A percentile compares a stretch with the other conserved stretches of the same genome.
Evolutionary conservation across 352 stramenopile genomes (phyloP).

Genomic region (Phytophthora europaea): DNA sequence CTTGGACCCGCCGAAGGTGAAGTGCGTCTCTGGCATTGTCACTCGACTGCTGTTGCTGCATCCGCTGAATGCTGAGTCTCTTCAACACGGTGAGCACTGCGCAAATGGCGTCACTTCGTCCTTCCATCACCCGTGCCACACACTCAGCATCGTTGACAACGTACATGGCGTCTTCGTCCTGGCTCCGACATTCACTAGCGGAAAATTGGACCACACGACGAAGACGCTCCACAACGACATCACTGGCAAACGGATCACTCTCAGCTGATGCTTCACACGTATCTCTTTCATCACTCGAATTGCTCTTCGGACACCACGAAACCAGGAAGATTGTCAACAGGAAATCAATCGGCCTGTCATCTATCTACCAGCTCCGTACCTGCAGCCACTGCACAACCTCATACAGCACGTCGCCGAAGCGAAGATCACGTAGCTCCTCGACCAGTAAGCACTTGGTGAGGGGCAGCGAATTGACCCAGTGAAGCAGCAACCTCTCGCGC

Average conservation of each 20-base stretch:
- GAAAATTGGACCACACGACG: slow-evolving; percentile 51
- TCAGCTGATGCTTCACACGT: background rate
- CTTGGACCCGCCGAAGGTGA: slow-evolving; percentile 1
- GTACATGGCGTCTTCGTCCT: slow-evolving; percentile 58
- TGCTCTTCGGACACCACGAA: slow-evolving; percentile 6
- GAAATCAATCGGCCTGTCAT: background rate
- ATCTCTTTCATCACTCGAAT: background rate
- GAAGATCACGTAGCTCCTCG: slow-evolving; percentile 60
- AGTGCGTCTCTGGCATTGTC: slow-evolving; percentile 6
- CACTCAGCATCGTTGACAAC: slow-evolving; percentile 60
- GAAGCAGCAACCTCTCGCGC: slow-evolving; percentile 57
- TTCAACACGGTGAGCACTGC: slow-evolving; percentile 60
- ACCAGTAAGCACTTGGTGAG: slow-evolving; percentile 70
- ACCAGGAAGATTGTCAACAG: slow-evolving; percentile 3
- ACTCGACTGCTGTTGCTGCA: background rate
- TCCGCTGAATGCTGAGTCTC: slow-evolving; percentile 33
- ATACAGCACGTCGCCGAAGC: slow-evolving; percentile 65
- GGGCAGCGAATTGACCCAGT: slow-evolving; percentile 83
- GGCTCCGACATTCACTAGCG: slow-evolving; percentile 46
- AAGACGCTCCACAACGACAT: slow-evolving; percentile 25
- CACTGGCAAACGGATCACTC: slow-evolving; percentile 6
- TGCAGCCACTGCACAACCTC: slow-evolving; percentile 60
- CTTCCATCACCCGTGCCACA: slow-evolving; percentile 44
- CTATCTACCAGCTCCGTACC: background rate
- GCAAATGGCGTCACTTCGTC: slow-evolving; percentile 47